phyloP scores from a whole-genome alignment of 75 land plant genomes.

The Selaginella tamariscina region DNA sequence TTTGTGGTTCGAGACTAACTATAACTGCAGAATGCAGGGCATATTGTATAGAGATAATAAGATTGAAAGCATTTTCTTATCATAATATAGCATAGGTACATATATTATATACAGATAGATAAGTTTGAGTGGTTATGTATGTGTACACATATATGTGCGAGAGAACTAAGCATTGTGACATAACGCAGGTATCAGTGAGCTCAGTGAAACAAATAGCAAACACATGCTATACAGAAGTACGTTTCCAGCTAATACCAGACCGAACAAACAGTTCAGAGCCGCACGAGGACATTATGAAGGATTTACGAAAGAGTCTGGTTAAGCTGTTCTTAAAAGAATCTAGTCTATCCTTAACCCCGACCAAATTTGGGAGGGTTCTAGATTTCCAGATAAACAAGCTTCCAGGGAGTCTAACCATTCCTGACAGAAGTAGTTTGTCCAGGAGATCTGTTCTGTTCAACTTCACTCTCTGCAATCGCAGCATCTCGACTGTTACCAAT shows the following conservation, averaged over 20 bases:
- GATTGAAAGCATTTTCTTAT: too few species aligned
- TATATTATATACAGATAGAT: too few species aligned
- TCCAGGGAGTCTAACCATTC: background rate
- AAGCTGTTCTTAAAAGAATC: background rate
- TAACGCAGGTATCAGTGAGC: background rate
- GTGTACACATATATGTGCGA: too few species aligned
- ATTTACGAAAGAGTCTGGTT: background rate
- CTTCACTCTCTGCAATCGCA: background rate
- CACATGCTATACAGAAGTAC: background rate
- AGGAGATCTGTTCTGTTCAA: background rate
- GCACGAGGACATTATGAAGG: background rate
- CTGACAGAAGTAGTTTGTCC: background rate
- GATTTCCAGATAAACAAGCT: background rate
- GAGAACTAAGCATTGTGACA: background rate
- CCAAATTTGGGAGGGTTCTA: background rate
- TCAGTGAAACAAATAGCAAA: background rate
- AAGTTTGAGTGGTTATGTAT: background rate
- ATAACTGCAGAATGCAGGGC: too few species aligned
- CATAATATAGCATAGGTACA: too few species aligned
- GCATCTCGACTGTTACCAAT: background rate
- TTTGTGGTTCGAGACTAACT: too few species aligned
- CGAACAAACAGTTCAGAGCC: background rate
- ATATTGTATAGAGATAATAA: too few species aligned
- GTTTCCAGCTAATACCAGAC: background rate
- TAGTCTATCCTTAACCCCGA: background rate